phyloP scores from a whole-genome alignment of 78 protist species.

The Dictyostelium brefeldianum region DNA sequence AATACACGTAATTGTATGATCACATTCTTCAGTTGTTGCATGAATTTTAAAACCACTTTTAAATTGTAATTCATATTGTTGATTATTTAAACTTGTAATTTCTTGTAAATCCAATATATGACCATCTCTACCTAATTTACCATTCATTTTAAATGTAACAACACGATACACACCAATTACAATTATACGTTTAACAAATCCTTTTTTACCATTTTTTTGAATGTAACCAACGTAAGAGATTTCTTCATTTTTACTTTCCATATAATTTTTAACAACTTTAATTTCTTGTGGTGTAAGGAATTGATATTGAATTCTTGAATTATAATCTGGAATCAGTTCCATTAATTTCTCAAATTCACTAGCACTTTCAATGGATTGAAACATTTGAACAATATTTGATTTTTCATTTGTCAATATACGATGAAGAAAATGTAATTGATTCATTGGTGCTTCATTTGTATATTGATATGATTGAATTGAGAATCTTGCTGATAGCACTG shows the following conservation, averaged over 20 bases:
- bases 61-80: constrained; percentile 45
- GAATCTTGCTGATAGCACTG: constrained; percentile 37
- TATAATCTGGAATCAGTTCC: constrained; percentile 16
- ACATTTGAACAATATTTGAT: constrained; percentile 8
- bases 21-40: constrained; percentile 43
- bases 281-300: constrained; percentile 21
- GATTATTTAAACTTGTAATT: not conserved
- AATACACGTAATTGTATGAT: constrained; percentile 67
- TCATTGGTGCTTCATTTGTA: constrained; percentile 62
- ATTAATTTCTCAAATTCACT: constrained; percentile 34
- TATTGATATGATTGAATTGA: constrained; percentile 52
- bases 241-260: constrained; percentile 55
- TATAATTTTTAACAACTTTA: constrained; percentile 12
- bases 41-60: not conserved
- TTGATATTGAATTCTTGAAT: constrained; percentile 13
- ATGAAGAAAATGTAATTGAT: constrained; percentile 53
- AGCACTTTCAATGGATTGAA: not conserved
- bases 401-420: constrained; percentile 3
- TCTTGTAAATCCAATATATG: constrained; percentile 53
- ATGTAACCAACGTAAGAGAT: constrained; percentile 39
- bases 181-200: constrained; percentile 34
- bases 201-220: constrained; percentile 45
- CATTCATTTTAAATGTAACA: constrained; percentile 60
- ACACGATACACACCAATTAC: constrained; percentile 37
- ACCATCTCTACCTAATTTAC: constrained; percentile 64